Base-by-base conservation (phyloP, 441 rosid genomes). In the Pelargonium australe region DNA sequence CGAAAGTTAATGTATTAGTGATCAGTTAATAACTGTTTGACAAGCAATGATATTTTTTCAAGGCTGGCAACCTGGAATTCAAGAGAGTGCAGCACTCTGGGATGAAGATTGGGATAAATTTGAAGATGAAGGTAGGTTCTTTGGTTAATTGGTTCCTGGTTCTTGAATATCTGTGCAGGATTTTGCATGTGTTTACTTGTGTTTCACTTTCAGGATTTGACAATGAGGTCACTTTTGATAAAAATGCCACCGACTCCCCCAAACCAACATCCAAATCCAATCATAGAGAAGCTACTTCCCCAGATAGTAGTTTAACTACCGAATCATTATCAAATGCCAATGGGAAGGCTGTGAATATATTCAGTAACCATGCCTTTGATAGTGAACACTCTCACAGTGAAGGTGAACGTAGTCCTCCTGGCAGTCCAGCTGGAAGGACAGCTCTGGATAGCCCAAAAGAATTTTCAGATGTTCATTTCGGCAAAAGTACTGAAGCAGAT, bases 101-200 rank as follows among this genome's bases (percentile, higher is more conserved):
- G 96, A 92, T 85, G 99, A 95, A 84, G 99, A 92, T 16, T 95
- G 99, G 97, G 99, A 95, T 78, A 92, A 95, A 79, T 92, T 95
- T 81, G 97, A 90, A 83, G 99, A 95, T 85, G 96, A 87, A 84
- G 98, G 99, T 89, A 55, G 71, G 67, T 20, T 25, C 63, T 43
- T 12, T 40, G 44, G n/a, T n/a, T n/a, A n/a, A n/a, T n/a, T n/a
- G n/a, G 63, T 69, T 70, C 17, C 72, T 41, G 47, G 34, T 47
- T 25, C 61, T 63, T 41, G 0, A 1, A 37, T 20, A 67, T 67
- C 25, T 68, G 34, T 66, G 60, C 61, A 37, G 69, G 67, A 55
- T 17, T 71, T 76, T 66, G 20, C 60, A 64, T 68, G 45, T 67
- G 73, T 17, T 19, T 28, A 69, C 53, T 19, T 73, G 19, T n/a